Percentiles rank a stretch among this genome's conserved stretches.
Evolutionary conservation across 2,329 filamentous ascomycete genomes (phyloP).

Genomic region (Aspergillus nomiae): DNA sequence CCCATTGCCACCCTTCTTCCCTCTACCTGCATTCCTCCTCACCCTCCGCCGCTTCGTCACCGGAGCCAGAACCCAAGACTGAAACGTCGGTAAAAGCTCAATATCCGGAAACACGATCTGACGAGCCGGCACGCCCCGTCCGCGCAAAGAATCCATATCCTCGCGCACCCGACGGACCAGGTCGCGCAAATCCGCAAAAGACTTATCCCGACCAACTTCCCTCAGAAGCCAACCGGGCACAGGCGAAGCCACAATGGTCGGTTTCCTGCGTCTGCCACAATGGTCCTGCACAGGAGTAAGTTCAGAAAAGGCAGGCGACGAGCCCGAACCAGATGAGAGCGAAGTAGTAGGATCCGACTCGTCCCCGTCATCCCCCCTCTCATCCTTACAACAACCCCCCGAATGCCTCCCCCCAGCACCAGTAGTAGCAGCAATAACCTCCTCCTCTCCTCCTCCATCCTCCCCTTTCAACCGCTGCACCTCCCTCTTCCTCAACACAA

Average conservation of each 20-base stretch:
- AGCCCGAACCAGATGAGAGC: not conserved
- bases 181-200: slow-evolving; percentile 32
- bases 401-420: too few species aligned
- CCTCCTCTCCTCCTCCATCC: not conserved
- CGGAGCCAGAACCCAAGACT: slow-evolving; percentile 13
- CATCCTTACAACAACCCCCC: too few species aligned
- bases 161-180: slow-evolving; percentile 28
- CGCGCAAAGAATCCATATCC: slow-evolving; percentile 20
- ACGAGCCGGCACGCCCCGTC: slow-evolving; percentile 7
- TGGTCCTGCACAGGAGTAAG: too few species aligned
- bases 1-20: not conserved
- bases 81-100: slow-evolving; percentile 41
- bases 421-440: too few species aligned
- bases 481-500: slow-evolving; percentile 67
- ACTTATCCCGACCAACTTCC: slow-evolving; percentile 26
- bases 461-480: slow-evolving; percentile 4
- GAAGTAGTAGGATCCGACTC: not conserved
- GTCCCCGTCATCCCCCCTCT: too few species aligned
- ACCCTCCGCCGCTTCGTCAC: not conserved
- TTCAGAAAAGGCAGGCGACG: too few species aligned
- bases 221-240: slow-evolving; percentile 37
- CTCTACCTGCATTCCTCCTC: not conserved
- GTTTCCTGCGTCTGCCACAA: slow-evolving; percentile 20
- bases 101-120: slow-evolving; percentile 40
- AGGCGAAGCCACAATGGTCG: slow-evolving; percentile 30